Evolutionary conservation across 129 eudicot genomes (phyloP).

Genomic region (Pittosporum tobira): DNA sequence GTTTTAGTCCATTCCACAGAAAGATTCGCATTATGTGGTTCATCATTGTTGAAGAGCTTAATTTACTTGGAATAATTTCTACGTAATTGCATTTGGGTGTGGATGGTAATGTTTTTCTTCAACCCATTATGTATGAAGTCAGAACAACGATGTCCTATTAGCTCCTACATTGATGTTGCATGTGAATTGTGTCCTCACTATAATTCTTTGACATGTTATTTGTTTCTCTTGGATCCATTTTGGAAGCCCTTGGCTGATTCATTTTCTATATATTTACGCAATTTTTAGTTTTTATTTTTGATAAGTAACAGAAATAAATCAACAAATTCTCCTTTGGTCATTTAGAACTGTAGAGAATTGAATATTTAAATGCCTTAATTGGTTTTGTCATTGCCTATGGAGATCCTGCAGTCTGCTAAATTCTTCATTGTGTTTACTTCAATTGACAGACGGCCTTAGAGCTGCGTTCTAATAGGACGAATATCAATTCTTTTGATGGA

Average conservation of each 20-base stretch:
- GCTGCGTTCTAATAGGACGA: slow-evolving; percentile 41
- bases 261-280: neutral
- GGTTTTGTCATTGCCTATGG: too few species aligned
- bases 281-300: neutral
- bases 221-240: neutral
- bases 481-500: slow-evolving; percentile 40
- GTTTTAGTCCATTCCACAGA: too few species aligned
- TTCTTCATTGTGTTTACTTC: slow-evolving; percentile 6
- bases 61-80: too few species aligned
- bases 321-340: slow-evolving; percentile 4
- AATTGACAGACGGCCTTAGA: slow-evolving; percentile 55
- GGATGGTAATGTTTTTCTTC: too few species aligned
- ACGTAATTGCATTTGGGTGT: too few species aligned
- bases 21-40: too few species aligned
- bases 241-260: neutral
- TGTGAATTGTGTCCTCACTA: neutral
- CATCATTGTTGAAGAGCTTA: too few species aligned
- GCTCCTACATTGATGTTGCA: neutral
- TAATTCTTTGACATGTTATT: neutral
- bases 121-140: too few species aligned
- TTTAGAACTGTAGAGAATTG: neutral
- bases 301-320: too few species aligned
- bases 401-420: slow-evolving; percentile 1
- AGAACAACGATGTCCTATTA: neutral
- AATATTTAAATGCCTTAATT: neutral